Evolutionary conservation across 306 rosid species (phyloP), one percentile per base, ranked within the genome.

Genomic region (Acacia melanoxylon): DNA sequence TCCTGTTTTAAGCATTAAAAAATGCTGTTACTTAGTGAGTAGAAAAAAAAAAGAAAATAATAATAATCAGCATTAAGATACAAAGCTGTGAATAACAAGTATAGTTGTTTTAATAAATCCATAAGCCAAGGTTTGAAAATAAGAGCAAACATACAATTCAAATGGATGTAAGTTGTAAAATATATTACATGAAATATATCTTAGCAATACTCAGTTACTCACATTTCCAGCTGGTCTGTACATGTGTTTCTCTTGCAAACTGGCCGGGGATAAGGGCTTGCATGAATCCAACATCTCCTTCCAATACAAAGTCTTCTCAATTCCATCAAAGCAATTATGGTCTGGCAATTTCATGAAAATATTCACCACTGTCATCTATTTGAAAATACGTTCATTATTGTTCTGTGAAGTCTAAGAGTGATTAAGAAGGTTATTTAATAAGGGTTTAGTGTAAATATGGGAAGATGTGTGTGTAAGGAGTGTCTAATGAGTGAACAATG

Each of bases 291-390:
- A 85, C 86, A 89, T 68, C 80, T 89, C 90, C 5, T 49, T 86
- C 97, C 94, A 91, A 79, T 86, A 83, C 76, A 81, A 76, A 75
- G 88, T 45, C 49, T 87, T 86, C 48, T 83, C 90, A 79, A 86
- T 81, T 80, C 81, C 91, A 76, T 82, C 81, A 19, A 83, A 51
- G 80, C n/a, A 62, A 81, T 75, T 89, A 35, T 81, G 87, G 59
- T 81, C 88, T 78, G 71, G 63, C 4, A 80, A 66, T 65, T 89
- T 81, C 31, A 58, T 16, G 75, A 76, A 81, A 83, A 78, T 83
- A 75, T 72, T 78, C 80, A 49, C 83, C 83, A 54, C 63, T 72
- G 74, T 75, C 86, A 85, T 75, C 94, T 84, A 76, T 48, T 77
- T 77, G 65, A 83, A 79, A 84, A 81, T 41, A 24, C 58, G 79